Percentiles rank a stretch among this genome's conserved stretches.
Conservation (phyloP, 78 protist genomes). For the Isochrysis galbana region DNA sequence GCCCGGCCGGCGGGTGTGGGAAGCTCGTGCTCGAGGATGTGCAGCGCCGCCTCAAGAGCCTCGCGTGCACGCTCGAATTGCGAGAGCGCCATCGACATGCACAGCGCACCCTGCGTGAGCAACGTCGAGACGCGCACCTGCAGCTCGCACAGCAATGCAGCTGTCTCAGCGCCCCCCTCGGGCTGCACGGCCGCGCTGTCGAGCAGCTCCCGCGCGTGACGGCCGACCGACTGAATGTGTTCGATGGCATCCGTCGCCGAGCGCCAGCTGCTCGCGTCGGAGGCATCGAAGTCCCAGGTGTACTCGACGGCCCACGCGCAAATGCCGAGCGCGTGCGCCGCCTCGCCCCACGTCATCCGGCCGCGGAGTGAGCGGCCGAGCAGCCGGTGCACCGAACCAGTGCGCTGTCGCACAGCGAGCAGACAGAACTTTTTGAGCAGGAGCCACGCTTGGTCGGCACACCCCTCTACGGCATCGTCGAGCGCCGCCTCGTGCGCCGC, state of each 20-base stretch:
- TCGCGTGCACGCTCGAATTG: neutral
- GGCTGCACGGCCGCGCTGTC: neutral
- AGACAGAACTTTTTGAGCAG: neutral
- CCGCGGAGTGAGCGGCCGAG: neutral
- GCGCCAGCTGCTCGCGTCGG: neutral
- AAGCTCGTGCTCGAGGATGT: neutral
- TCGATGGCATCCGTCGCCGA: neutral
- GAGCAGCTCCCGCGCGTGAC: neutral
- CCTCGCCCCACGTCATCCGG: neutral
- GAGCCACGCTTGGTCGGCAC: neutral
- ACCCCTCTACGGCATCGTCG: too few relatives aligned
- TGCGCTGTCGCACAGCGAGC: neutral
- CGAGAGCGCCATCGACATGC: constrained; percentile 1
- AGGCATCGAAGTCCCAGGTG: neutral
- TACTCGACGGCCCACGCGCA: constrained; percentile 20
- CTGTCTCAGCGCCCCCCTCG: neutral
- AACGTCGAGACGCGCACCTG: constrained; percentile 6
- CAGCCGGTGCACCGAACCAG: neutral
- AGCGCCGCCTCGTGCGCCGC: too few relatives aligned
- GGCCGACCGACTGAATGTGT: neutral
- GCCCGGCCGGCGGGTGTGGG: too few relatives aligned
- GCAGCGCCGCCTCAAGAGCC: constrained; percentile 13
- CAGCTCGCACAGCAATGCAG: neutral
- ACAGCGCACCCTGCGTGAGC: constrained; percentile 23
- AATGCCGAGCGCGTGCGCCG: neutral